A percentile compares a stretch with the other conserved stretches of the same genome.
Evolutionary conservation across 78 protist genomes (phyloP).

Genomic region (Chrysochromulina parva): DNA sequence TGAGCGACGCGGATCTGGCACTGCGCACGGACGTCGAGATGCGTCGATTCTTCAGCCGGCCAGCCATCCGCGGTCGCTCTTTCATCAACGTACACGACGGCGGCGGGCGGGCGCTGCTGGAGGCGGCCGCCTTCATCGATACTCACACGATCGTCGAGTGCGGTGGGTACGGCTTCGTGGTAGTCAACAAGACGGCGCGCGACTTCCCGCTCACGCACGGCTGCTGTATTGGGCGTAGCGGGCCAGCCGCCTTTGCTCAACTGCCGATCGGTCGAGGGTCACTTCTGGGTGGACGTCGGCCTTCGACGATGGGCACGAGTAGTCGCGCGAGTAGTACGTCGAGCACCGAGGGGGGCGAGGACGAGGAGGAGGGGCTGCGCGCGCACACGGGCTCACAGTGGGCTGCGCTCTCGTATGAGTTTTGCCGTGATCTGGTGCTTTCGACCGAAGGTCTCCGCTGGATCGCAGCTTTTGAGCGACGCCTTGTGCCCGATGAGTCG

Average conservation of each 20-base stretch:
- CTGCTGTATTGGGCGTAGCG: too few relatives aligned
- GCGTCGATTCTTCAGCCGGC: neutral
- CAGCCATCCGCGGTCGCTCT: neutral
- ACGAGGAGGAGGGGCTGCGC: too few relatives aligned
- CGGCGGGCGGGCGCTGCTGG: too few relatives aligned
- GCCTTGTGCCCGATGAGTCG: neutral
- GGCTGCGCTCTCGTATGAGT: neutral
- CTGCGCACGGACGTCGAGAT: neutral
- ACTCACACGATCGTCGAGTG: neutral
- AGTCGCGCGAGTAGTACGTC: too few relatives aligned
- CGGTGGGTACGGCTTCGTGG: neutral
- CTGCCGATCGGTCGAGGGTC: too few relatives aligned
- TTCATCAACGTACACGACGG: neutral
- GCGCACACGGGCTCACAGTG: slow-evolving; percentile 19
- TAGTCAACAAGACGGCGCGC: neutral
- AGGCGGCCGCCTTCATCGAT: too few relatives aligned
- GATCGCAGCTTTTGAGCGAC: too few relatives aligned
- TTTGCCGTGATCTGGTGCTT: neutral
- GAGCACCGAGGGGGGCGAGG: too few relatives aligned
- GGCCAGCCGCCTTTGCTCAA: too few relatives aligned
- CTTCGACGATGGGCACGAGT: too few relatives aligned
- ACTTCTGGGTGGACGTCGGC: too few relatives aligned
- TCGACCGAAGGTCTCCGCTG: neutral
- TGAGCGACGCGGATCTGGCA: neutral
- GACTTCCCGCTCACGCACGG: too few relatives aligned